A percentile compares a stretch with the other conserved stretches of the same genome.
Evolutionary conservation across 1,284 basidiomycete genomes (phyloP).

Genomic region (Moesziomyces antarcticus): DNA sequence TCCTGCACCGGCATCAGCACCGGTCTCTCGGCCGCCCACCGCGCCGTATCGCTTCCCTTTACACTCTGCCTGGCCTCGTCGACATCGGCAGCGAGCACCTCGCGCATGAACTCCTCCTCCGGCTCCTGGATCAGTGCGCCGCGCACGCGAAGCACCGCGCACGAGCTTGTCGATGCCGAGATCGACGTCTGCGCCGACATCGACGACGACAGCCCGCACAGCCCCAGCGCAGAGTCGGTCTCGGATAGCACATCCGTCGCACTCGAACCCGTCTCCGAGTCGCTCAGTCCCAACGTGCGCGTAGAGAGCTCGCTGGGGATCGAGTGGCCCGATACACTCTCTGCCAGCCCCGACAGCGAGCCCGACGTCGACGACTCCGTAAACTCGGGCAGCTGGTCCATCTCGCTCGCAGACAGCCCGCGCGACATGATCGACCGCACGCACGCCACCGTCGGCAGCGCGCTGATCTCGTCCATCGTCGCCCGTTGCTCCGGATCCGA

Average conservation of each 20-base stretch:
- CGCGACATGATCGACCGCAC: constrained; percentile 55
- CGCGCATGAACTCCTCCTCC: constrained; percentile 58
- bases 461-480: constrained; percentile 52
- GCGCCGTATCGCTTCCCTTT: constrained; percentile 1
- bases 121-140: constrained; percentile 65
- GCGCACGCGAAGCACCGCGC: constrained; percentile 50
- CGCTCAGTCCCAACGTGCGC: constrained; percentile 23
- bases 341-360: constrained; percentile 19
- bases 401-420: constrained; percentile 55
- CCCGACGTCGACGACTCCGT: constrained; percentile 34
- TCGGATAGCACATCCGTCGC: constrained; percentile 24
- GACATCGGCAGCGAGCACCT: constrained; percentile 48
- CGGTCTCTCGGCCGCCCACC: constrained; percentile 7
- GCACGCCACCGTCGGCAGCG: constrained; percentile 47
- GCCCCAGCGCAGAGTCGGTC: constrained; percentile 29
- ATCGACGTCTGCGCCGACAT: constrained; percentile 20
- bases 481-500: constrained; percentile 54
- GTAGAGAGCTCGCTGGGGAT: constrained; percentile 32
- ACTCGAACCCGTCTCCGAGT: constrained; percentile 26
- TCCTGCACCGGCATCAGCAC: constrained; percentile 16
- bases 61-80: constrained; percentile 9
- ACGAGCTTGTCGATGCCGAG: constrained; percentile 35
- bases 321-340: constrained; percentile 28
- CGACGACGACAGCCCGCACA: constrained; percentile 29
- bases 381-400: constrained; percentile 64